Conservation (phyloP, 2,329 filamentous ascomycete genomes). For the Hymenoscyphus fructigenus region DNA sequence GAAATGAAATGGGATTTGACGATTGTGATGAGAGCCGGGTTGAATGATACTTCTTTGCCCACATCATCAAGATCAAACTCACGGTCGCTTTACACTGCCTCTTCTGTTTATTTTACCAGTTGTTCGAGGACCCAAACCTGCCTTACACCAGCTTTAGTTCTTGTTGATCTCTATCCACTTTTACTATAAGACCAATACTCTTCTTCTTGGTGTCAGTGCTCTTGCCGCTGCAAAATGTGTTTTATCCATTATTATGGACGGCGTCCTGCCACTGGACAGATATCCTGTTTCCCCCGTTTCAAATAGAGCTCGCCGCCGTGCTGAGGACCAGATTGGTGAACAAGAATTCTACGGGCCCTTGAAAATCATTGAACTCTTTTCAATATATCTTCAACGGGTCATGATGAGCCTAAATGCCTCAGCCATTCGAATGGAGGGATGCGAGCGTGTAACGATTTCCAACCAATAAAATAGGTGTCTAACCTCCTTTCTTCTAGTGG, state of each 20-base stretch:
- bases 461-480: background rate
- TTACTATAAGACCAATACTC: background rate
- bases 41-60: background rate
- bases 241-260: too few species aligned
- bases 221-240: background rate
- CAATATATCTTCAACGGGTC: background rate
- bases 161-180: background rate
- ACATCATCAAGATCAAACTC: background rate
- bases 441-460: background rate
- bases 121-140: background rate
- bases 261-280: background rate
- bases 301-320: background rate
- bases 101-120: background rate
- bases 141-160: background rate
- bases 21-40: constrained; percentile 1
- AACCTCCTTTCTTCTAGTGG: background rate
- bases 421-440: too few species aligned
- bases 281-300: background rate
- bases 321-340: too few species aligned
- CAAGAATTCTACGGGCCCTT: background rate
- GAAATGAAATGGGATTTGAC: background rate
- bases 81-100: background rate
- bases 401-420: too few species aligned
- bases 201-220: background rate
- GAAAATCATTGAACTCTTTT: background rate